These are phyloP conservation scores for Candida ponderosae DNA, from an alignment of 805 yeast species.

Conservation along the genomic window DNA sequence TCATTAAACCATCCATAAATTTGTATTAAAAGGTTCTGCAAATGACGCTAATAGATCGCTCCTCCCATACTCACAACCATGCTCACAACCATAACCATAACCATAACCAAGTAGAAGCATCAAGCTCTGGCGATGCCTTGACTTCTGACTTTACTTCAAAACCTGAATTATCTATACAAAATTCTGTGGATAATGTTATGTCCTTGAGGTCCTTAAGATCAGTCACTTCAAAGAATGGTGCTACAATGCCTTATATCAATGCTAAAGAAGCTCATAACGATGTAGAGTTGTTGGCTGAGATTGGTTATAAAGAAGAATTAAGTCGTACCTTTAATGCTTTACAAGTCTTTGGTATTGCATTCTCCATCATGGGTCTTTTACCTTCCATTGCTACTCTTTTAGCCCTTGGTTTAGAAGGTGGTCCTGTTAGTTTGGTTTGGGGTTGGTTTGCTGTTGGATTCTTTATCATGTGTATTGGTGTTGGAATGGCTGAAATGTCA, in stretches of 20 bases:
- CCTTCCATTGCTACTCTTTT: conserved; percentile 56
- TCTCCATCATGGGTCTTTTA: conserved; percentile 63
- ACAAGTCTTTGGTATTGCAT: conserved; percentile 66
- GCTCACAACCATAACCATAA: too few species aligned
- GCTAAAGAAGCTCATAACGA: conserved; percentile 9
- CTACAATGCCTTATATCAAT: not conserved
- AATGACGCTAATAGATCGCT: too few species aligned
- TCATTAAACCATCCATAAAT: too few species aligned
- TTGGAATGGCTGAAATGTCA: conserved; percentile 54
- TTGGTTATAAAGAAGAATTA: conserved; percentile 68
- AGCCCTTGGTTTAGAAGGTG: conserved; percentile 44
- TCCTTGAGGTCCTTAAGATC: not conserved
- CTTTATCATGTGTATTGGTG: conserved; percentile 46
- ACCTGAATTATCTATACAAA: not conserved
- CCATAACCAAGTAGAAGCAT: too few species aligned
- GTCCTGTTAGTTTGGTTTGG: conserved; percentile 55
- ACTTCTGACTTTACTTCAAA: too few species aligned
- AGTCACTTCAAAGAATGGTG: not conserved
- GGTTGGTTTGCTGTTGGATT: conserved; percentile 55
- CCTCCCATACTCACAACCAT: too few species aligned
- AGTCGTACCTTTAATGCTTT: conserved; percentile 51
- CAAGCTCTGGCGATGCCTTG: too few species aligned
- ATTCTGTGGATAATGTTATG: not conserved
- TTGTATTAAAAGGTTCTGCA: too few species aligned
- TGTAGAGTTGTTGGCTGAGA: conserved; percentile 22